Percentiles rank a stretch among this genome's conserved stretches.
Evolutionary conservation across 2,329 filamentous ascomycete species (phyloP).

Genomic region (Endothia cerciana): DNA sequence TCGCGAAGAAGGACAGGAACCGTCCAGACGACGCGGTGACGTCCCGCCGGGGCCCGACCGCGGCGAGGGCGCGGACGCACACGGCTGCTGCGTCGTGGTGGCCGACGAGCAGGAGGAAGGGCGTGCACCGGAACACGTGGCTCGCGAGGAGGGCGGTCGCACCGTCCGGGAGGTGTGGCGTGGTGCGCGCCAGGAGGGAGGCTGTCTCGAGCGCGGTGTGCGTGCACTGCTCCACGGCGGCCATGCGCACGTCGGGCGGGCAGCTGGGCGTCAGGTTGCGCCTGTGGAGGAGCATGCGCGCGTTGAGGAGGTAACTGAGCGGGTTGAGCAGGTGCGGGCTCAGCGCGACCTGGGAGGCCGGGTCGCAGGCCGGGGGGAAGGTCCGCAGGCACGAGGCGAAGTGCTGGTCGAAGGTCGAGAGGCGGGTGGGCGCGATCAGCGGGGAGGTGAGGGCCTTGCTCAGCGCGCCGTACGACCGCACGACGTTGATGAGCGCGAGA

Average conservation of each 20-base stretch:
- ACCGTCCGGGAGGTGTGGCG: slow-evolving; percentile 63
- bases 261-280: slow-evolving; percentile 82
- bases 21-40: slow-evolving; percentile 80
- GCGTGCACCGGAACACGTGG: slow-evolving; percentile 84
- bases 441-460: slow-evolving; percentile 71
- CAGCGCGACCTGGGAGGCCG: slow-evolving; percentile 66
- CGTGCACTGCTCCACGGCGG: slow-evolving; percentile 78
- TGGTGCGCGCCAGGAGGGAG: slow-evolving; percentile 70
- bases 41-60: slow-evolving; percentile 71
- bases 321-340: slow-evolving; percentile 77
- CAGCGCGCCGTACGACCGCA: slow-evolving; percentile 76
- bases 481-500: slow-evolving; percentile 78
- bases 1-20: slow-evolving; percentile 80
- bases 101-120: slow-evolving; percentile 77
- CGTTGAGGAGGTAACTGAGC: slow-evolving; percentile 77
- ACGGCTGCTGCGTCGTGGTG: slow-evolving; percentile 73
- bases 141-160: slow-evolving; percentile 77
- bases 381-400: slow-evolving; percentile 74
- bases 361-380: slow-evolving; percentile 76
- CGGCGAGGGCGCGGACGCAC: slow-evolving; percentile 72
- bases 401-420: slow-evolving; percentile 81
- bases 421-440: slow-evolving; percentile 65
- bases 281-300: slow-evolving; percentile 82
- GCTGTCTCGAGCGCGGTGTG: slow-evolving; percentile 78
- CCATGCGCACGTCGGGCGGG: slow-evolving; percentile 64